phyloP scores from a whole-genome alignment of 2,329 filamentous ascomycete species.

The Piedraia hortae region DNA sequence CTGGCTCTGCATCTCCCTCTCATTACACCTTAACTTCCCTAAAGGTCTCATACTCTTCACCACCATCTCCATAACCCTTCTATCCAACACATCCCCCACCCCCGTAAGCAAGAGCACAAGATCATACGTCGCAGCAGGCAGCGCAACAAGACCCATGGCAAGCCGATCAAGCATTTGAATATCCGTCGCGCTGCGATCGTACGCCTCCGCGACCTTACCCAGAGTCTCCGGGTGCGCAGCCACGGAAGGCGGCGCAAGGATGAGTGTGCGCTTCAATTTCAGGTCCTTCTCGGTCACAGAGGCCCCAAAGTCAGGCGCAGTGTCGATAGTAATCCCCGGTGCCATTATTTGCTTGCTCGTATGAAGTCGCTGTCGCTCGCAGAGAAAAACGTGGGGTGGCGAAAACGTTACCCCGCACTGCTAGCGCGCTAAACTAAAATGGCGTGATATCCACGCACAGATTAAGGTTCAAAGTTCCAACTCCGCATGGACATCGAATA shows the following conservation, averaged over 20 bases:
- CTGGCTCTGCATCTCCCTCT: no score
- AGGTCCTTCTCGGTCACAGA: conserved; percentile 2
- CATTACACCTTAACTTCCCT: conserved; percentile 35
- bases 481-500: no score
- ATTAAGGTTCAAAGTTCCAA: no score
- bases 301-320: conserved; percentile 12
- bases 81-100: conserved; percentile 39
- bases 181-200: conserved; percentile 54
- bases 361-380: no score
- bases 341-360: conserved; percentile 10
- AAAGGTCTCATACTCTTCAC: conserved; percentile 43
- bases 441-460: no score
- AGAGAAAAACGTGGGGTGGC: no score
- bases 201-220: conserved; percentile 37
- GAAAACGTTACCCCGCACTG: no score
- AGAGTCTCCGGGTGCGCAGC: conserved; percentile 61
- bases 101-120: conserved; percentile 61
- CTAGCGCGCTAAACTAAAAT: no score
- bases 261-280: conserved; percentile 33
- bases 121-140: conserved; percentile 57
- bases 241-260: conserved; percentile 74
- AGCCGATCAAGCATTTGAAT: conserved; percentile 96
- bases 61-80: conserved; percentile 40
- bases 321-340: conserved; percentile 15
- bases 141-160: conserved; percentile 47